Evolutionary conservation across 73 alveolate genomes (phyloP), one percentile per base, ranked within the genome.

Genomic region (Paramecium biaurelia): DNA sequence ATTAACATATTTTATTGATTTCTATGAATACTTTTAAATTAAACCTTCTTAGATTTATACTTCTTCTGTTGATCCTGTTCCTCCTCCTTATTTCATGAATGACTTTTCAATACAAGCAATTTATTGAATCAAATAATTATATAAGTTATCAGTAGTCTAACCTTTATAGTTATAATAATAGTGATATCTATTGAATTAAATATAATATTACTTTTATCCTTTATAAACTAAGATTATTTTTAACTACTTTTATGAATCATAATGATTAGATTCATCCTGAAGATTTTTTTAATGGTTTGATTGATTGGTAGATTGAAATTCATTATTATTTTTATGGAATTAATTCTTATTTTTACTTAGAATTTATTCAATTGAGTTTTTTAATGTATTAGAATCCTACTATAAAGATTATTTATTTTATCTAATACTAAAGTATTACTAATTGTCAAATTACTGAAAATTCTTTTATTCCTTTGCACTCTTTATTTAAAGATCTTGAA

Each of bases 1-100:
- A 74, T 74, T 74, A 74, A 20, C 87, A 74, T 28, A 74, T 74
- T 74, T 74, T 74, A 74, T 74, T 74, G 32, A 79, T 79, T 79
- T 79, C 90, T 79, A 24, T 53, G 11, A 18, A 41, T 30, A 38
- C 7, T 42, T 10, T 30, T 7, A 15, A 79, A 18, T 6, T n/a
- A 32, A 11, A 79, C 90, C 90, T 79, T 79, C 45, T 23, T 79
- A 79, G 18, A 79, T 79, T 21, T 38, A 18, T 1, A 53, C 32
- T 18, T 26, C 72, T 10, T 79, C 90, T 10, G 90, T 79, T 18
- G 90, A 79, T 41, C 72, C 72, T 14, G 90, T 79, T 23, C 70
- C 90, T 43, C 90, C 90, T 18, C 56, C 86, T 72, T 32, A 43
- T 34, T 79, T 79, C 72, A 45, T 41, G 24, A 45, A 79, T 14